Evolutionary conservation across 306 rosid genomes (phyloP).

Genomic region (Cercis canadensis): DNA sequence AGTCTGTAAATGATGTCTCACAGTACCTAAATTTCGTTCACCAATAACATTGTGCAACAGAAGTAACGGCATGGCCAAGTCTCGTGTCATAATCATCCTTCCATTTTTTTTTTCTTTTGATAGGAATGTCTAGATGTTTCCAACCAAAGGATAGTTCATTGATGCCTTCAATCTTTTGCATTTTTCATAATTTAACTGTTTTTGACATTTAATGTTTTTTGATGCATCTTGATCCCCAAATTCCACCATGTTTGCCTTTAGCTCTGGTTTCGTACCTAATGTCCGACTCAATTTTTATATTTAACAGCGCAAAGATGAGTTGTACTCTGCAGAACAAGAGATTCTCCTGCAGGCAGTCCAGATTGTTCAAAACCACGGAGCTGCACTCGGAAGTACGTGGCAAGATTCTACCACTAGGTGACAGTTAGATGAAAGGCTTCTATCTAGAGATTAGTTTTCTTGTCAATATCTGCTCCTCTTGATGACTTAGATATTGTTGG

Average conservation of each 20-base stretch:
- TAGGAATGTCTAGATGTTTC: not conserved
- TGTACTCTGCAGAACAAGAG: slow-evolving; percentile 75
- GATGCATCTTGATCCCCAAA: slow-evolving; percentile 16
- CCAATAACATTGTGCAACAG: not conserved
- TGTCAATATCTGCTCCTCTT: not conserved
- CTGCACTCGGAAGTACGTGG: slow-evolving; percentile 55
- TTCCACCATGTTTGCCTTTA: slow-evolving; percentile 6
- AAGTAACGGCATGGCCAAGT: slow-evolving; percentile 8
- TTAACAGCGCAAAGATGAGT: slow-evolving; percentile 72
- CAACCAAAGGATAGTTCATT: not conserved
- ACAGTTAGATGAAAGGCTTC: not conserved
- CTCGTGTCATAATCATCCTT: not conserved
- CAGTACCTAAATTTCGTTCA: slow-evolving; percentile 15
- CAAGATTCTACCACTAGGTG: slow-evolving; percentile 35
- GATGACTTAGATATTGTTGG: not conserved
- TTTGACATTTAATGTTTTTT: slow-evolving; percentile 10
- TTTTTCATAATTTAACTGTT: slow-evolving; percentile 12
- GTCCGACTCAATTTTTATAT: slow-evolving; percentile 4
- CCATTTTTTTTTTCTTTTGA: slow-evolving; percentile 12
- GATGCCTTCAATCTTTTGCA: not conserved
- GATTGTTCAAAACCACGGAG: slow-evolving; percentile 70
- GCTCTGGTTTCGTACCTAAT: slow-evolving; percentile 2
- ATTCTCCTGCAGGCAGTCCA: slow-evolving; percentile 70
- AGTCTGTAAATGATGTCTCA: slow-evolving; percentile 7
- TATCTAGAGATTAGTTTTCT: not conserved